phyloP scores from a whole-genome alignment of 768 basidiomycete species.

The Amanita polypyramis region DNA sequence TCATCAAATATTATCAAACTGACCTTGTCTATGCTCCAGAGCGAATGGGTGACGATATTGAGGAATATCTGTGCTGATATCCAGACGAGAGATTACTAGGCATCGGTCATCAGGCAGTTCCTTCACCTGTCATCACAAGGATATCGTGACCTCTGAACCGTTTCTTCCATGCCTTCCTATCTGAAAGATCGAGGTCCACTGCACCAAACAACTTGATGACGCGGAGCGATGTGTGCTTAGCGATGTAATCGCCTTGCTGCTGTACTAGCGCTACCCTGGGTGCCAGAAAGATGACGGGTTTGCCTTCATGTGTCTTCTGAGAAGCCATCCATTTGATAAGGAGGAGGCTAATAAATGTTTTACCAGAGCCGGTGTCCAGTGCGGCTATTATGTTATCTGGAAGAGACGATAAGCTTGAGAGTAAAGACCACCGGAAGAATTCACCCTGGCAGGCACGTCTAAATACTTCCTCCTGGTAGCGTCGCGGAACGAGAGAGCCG shows the following conservation, averaged over 20 bases:
- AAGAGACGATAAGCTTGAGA: constrained; percentile 10
- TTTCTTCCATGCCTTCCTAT: constrained; percentile 52
- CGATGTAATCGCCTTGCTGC: constrained; percentile 66
- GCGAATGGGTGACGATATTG: constrained; percentile 70
- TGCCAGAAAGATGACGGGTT: constrained; percentile 70
- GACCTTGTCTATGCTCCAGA: constrained; percentile 63
- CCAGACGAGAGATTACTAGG: constrained; percentile 1
- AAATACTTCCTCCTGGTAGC: constrained; percentile 69
- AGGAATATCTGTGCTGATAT: constrained; percentile 69
- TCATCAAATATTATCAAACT: constrained; percentile 74
- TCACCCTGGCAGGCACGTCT: constrained; percentile 43
- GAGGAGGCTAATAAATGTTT: constrained; percentile 66
- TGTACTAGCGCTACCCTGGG: constrained; percentile 81
- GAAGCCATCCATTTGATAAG: constrained; percentile 69
- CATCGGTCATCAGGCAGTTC: background rate
- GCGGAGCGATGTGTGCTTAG: constrained; percentile 51
- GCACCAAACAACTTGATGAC: constrained; percentile 64
- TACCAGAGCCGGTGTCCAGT: constrained; percentile 68
- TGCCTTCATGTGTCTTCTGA: constrained; percentile 37
- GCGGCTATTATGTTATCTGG: constrained; percentile 62
- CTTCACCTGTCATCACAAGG: constrained; percentile 75
- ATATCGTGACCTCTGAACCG: constrained; percentile 60
- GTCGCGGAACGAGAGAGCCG: constrained; percentile 20
- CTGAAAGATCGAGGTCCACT: constrained; percentile 59
- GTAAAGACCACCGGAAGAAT: background rate